phyloP scores from a whole-genome alignment of 1,139 yeast genomes.

The Yamadazyma pseudoaaseri region DNA sequence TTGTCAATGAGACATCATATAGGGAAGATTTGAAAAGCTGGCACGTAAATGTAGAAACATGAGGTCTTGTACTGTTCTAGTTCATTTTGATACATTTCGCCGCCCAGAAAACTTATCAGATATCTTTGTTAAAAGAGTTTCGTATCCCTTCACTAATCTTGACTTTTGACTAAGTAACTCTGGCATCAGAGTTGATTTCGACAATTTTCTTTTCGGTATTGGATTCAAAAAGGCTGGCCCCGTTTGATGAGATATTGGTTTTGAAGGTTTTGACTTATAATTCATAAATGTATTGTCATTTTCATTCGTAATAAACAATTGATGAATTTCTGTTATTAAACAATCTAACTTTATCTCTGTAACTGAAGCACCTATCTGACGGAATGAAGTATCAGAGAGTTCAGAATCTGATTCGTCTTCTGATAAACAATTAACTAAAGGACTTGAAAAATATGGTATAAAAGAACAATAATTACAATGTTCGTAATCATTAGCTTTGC shows the following conservation, averaged over 20 bases:
- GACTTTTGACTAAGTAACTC: too few relatives aligned
- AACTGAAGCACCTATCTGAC: neutral
- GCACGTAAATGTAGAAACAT: conserved; percentile 20
- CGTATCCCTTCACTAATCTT: too few relatives aligned
- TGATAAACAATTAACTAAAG: conserved; percentile 13
- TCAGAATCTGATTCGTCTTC: neutral
- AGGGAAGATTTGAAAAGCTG: conserved; percentile 49
- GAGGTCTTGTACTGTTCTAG: neutral
- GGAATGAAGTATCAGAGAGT: neutral
- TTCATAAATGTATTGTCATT: neutral
- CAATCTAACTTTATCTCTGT: conserved; percentile 6
- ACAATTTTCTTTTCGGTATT: neutral
- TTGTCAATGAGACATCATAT: conserved; percentile 36
- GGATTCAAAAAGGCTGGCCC: conserved; percentile 1
- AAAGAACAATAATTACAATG: conserved; percentile 22
- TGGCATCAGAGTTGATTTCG: neutral
- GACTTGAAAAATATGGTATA: conserved; percentile 24
- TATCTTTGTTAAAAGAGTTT: too few relatives aligned
- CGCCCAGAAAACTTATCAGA: too few relatives aligned
- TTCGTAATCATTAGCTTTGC: conserved; percentile 6
- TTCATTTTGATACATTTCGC: too few relatives aligned
- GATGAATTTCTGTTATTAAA: conserved; percentile 7
- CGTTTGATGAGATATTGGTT: neutral
- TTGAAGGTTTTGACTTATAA: neutral
- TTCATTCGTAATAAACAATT: conserved; percentile 2